phyloP scores from a whole-genome alignment of 495 filamentous ascomycete species.

The Talaromyces ruber region DNA sequence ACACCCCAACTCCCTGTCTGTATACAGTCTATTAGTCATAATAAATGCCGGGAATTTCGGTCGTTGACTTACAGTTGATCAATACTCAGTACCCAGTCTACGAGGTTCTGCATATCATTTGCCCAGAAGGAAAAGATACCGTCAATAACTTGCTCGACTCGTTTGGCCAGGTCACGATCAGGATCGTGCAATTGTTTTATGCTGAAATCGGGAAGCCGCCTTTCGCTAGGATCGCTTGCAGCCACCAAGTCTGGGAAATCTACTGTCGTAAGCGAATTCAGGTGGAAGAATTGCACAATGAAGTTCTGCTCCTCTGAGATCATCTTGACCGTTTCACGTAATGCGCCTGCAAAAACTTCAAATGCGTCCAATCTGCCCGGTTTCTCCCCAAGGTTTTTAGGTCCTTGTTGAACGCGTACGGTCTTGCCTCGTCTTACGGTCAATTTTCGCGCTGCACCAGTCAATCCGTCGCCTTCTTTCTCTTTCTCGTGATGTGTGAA shows the following conservation, averaged over 20 bases:
- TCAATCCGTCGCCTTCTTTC: constrained; percentile 56
- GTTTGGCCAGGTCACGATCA: constrained; percentile 71
- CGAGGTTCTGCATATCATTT: constrained; percentile 65
- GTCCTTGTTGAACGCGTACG: constrained; percentile 62
- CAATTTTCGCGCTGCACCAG: constrained; percentile 75
- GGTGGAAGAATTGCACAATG: constrained; percentile 85
- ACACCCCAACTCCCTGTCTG: constrained; percentile 81
- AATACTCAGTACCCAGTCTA: constrained; percentile 72
- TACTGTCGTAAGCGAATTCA: constrained; percentile 62
- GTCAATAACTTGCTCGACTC: constrained; percentile 77
- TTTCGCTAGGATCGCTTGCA: constrained; percentile 53
- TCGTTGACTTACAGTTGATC: constrained; percentile 62
- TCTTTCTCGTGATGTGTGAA: constrained; percentile 85
- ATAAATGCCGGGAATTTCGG: not conserved
- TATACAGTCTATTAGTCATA: not conserved
- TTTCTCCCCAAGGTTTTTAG: constrained; percentile 49
- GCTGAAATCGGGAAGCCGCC: constrained; percentile 60
- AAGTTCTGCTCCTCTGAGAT: constrained; percentile 93
- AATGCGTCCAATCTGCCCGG: constrained; percentile 62
- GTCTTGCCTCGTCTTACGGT: constrained; percentile 89
- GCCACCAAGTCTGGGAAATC: constrained; percentile 78
- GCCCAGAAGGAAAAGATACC: constrained; percentile 76
- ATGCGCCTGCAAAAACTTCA: constrained; percentile 73
- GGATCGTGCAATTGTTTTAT: constrained; percentile 69
- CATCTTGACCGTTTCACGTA: constrained; percentile 70